Evolutionary conservation across 176 grass and related monocot genomes (phyloP).

Genomic region (Phoenix roebelenii): DNA sequence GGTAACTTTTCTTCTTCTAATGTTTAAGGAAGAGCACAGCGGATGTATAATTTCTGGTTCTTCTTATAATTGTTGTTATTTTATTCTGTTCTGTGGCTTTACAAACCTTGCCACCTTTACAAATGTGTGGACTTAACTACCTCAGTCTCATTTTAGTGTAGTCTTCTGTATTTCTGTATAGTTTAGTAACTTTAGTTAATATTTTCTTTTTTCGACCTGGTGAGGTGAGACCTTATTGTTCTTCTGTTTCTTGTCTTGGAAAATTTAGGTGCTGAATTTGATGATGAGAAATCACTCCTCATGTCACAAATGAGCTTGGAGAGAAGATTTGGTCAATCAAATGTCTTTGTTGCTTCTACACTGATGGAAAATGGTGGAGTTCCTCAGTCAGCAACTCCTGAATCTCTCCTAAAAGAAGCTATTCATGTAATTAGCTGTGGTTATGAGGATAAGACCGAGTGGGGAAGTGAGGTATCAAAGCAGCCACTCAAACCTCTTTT

Average conservation of each 20-base stretch:
- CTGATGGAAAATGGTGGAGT: slow-evolving; percentile 96
- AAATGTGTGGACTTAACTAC: too few relatives aligned
- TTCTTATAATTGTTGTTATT: too few relatives aligned
- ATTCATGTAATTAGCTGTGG: slow-evolving; percentile 99
- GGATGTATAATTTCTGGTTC: too few relatives aligned
- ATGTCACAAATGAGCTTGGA: slow-evolving; percentile 99
- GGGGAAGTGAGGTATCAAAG: slow-evolving; percentile 68
- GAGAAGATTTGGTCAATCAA: slow-evolving; percentile 93
- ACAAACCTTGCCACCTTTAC: too few relatives aligned
- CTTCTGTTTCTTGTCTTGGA: not conserved
- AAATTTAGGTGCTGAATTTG: slow-evolving; percentile 68
- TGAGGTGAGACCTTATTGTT: too few relatives aligned
- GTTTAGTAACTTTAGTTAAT: too few relatives aligned
- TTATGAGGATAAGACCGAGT: slow-evolving; percentile 92
- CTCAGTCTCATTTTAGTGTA: too few relatives aligned
- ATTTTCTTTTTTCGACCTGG: too few relatives aligned
- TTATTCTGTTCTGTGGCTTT: too few relatives aligned
- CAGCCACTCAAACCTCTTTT: slow-evolving; percentile 1
- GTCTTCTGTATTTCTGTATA: too few relatives aligned
- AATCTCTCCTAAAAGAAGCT: slow-evolving; percentile 93
- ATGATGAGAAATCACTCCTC: slow-evolving; percentile 87
- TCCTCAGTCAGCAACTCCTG: slow-evolving; percentile 92
- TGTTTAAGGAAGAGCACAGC: too few relatives aligned
- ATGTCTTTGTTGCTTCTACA: slow-evolving; percentile 90
- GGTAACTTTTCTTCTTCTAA: too few relatives aligned